phyloP scores from a whole-genome alignment of 129 eudicot genomes.

The Ambrosia trifida region DNA sequence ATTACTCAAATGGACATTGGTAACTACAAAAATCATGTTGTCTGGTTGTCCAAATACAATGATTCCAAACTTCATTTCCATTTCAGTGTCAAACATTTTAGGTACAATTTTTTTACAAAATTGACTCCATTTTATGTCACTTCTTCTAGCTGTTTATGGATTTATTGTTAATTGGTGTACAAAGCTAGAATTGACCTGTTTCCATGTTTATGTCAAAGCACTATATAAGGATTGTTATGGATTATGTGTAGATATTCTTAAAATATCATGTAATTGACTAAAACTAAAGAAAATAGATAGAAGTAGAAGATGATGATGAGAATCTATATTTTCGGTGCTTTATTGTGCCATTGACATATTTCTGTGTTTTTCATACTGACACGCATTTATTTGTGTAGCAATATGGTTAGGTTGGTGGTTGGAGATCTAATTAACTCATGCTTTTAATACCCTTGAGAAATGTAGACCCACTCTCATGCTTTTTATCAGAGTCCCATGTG shows the following conservation, averaged over 20 bases:
- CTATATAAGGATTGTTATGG: neutral
- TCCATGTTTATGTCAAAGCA: slow-evolving; percentile 5
- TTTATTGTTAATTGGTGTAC: neutral
- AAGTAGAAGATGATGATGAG: slow-evolving; percentile 10
- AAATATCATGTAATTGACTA: neutral
- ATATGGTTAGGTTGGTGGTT: slow-evolving; percentile 25
- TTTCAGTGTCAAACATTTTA: no score
- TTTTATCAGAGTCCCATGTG: slow-evolving; percentile 24
- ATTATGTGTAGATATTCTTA: neutral
- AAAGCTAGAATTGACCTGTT: slow-evolving; percentile 20
- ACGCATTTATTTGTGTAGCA: slow-evolving; percentile 25
- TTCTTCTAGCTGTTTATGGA: slow-evolving; percentile 8
- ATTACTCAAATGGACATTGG: no score
- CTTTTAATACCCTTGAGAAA: slow-evolving; percentile 16
- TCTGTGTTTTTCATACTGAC: slow-evolving; percentile 11
- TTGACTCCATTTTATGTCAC: neutral
- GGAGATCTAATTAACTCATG: slow-evolving; percentile 24
- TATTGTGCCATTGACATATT: slow-evolving; percentile 29
- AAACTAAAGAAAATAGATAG: slow-evolving; percentile 19
- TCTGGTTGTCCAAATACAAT: neutral
- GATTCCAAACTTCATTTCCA: neutral
- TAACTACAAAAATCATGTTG: neutral
- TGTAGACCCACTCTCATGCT: neutral
- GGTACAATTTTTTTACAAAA: neutral
- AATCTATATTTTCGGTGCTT: slow-evolving; percentile 36